phyloP scores from a whole-genome alignment of 768 basidiomycete species.

The Tylopilus sp. region DNA sequence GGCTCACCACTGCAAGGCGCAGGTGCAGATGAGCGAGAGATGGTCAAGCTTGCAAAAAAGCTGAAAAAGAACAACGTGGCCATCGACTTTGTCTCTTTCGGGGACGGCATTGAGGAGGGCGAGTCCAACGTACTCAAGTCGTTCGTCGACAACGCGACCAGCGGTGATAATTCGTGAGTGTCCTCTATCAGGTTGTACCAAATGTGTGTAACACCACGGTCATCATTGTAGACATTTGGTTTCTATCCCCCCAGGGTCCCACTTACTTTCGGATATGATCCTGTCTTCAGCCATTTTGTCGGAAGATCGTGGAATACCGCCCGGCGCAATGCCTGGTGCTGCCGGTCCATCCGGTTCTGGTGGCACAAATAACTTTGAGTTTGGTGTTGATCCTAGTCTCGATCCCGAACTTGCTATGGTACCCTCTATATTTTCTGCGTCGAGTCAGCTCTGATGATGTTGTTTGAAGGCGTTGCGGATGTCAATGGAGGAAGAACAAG shows the following conservation, averaged over 20 bases:
- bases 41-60: constrained; percentile 91
- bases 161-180: constrained; percentile 83
- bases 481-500: constrained; percentile 94
- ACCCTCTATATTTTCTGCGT: constrained; percentile 17
- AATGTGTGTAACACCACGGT: neutral
- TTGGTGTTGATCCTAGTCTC: constrained; percentile 90
- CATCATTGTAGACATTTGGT: constrained; percentile 65
- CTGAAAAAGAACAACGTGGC: constrained; percentile 99
- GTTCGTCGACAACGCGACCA: constrained; percentile 80
- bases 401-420: constrained; percentile 98
- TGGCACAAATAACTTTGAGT: constrained; percentile 65
- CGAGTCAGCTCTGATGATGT: neutral
- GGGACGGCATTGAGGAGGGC: constrained; percentile 77
- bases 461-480: constrained; percentile 80
- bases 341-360: constrained; percentile 48
- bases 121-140: constrained; percentile 68
- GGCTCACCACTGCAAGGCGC: constrained; percentile 79
- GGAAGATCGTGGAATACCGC: constrained; percentile 73
- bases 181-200: neutral
- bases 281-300: constrained; percentile 79
- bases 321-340: constrained; percentile 49
- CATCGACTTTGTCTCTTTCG: constrained; percentile 86
- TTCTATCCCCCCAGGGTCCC: constrained; percentile 69
- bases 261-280: constrained; percentile 80
- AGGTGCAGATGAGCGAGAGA: constrained; percentile 70